phyloP scores from a whole-genome alignment of 805 yeast species.

The Starmerella scarabaei region DNA sequence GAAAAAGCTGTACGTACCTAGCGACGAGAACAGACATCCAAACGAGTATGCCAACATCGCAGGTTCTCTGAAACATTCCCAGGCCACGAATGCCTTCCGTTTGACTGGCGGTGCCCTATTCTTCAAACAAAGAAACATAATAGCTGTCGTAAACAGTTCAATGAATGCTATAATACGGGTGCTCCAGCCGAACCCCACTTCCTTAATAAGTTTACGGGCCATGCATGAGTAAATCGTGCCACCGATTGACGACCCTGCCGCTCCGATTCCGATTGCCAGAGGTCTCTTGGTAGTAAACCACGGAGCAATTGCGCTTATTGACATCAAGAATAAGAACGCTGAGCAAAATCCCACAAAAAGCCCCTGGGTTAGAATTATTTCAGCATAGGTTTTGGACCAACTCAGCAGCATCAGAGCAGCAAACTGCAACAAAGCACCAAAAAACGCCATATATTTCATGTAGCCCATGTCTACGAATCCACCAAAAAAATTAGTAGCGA shows the following conservation, averaged over 20 bases:
- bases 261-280: constrained; percentile 35
- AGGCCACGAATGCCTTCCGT: constrained; percentile 21
- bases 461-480: constrained; percentile 24
- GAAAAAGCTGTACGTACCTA: constrained; percentile 26
- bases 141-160: constrained; percentile 23
- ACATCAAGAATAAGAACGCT: constrained; percentile 33
- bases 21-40: constrained; percentile 23
- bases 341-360: constrained; percentile 36
- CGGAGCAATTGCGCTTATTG: constrained; percentile 34
- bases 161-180: constrained; percentile 38
- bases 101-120: constrained; percentile 26
- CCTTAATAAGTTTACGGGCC: constrained; percentile 31
- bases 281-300: constrained; percentile 36
- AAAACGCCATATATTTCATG: constrained; percentile 19
- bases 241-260: constrained; percentile 43
- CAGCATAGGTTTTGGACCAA: constrained; percentile 33
- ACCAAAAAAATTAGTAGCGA: constrained; percentile 22
- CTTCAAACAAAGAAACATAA: constrained; percentile 21
- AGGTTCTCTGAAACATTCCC: constrained; percentile 22
- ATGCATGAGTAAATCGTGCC: constrained; percentile 38
- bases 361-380: constrained; percentile 42
- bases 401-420: constrained; percentile 25
- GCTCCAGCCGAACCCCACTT: constrained; percentile 43
- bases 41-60: constrained; percentile 20
- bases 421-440: constrained; percentile 21